Conservation (phyloP, 2,329 filamentous ascomycete species). For the Leptographium flavum region DNA sequence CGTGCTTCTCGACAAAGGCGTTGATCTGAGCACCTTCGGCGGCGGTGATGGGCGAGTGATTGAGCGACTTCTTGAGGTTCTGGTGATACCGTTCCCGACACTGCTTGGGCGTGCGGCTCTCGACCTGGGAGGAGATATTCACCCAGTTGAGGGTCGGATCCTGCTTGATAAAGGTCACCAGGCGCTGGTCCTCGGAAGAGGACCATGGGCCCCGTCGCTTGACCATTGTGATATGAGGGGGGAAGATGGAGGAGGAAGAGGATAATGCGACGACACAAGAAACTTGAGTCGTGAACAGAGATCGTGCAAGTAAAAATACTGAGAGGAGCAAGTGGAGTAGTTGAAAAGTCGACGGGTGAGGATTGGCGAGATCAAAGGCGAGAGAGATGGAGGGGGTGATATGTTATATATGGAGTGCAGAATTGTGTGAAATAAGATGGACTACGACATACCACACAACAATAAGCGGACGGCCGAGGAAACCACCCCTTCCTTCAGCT, state of each 20-base stretch:
- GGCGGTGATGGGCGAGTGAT: constrained; percentile 57
- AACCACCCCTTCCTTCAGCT: constrained; percentile 6
- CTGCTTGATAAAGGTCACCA: constrained; percentile 51
- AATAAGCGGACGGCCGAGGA: constrained; percentile 5
- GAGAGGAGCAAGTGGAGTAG: too few species aligned
- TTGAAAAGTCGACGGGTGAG: not conserved
- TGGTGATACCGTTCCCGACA: constrained; percentile 91
- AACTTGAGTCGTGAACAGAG: not conserved
- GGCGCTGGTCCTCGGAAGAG: constrained; percentile 51
- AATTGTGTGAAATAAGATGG: not conserved
- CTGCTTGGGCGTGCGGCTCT: constrained; percentile 77
- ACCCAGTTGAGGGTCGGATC: constrained; percentile 79
- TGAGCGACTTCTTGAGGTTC: constrained; percentile 67
- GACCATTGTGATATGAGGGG: not conserved
- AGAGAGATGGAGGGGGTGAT: constrained; percentile 1
- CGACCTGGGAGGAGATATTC: constrained; percentile 61
- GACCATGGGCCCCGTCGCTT: constrained; percentile 52
- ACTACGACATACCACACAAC: not conserved
- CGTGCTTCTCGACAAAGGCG: constrained; percentile 59
- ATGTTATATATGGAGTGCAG: constrained; percentile 1
- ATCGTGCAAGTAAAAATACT: not conserved
- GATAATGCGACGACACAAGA: not conserved
- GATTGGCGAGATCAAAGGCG: not conserved
- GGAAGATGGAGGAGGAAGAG: not conserved
- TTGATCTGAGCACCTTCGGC: constrained; percentile 64